Conservation (phyloP, 2,329 filamentous ascomycete genomes). For the Exophiala aquamarina region DNA sequence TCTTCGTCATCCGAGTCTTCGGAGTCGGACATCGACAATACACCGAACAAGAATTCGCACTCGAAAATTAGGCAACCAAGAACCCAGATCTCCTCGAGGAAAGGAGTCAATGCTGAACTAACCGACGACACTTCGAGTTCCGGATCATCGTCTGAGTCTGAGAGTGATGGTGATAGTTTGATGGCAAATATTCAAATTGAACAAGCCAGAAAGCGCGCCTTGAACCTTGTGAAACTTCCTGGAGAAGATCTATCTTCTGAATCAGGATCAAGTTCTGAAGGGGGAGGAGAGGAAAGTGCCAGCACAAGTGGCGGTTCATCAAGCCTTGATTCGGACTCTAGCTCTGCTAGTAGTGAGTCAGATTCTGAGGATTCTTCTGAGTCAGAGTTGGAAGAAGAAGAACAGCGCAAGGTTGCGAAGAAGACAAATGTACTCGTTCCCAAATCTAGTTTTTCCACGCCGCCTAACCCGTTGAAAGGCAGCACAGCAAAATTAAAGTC, state of each 20-base stretch:
- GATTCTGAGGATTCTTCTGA: constrained; percentile 27
- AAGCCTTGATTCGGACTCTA: constrained; percentile 32
- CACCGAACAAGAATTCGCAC: constrained; percentile 46
- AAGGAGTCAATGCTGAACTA: constrained; percentile 4
- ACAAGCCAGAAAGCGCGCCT: constrained; percentile 39
- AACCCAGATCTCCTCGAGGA: constrained; percentile 3
- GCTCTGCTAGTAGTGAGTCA: constrained; percentile 21
- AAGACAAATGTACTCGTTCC: background rate
- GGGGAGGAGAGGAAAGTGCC: constrained; percentile 3
- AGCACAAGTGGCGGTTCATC: constrained; percentile 25
- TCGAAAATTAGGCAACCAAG: constrained; percentile 41
- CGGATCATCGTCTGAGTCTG: constrained; percentile 18
- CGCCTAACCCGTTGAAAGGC: constrained; percentile 1
- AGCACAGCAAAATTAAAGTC: constrained; percentile 14
- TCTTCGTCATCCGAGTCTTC: background rate
- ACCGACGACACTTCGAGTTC: constrained; percentile 17
- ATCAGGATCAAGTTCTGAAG: constrained; percentile 12
- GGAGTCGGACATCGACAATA: constrained; percentile 35
- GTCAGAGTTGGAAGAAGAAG: constrained; percentile 25
- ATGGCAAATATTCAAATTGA: constrained; percentile 47
- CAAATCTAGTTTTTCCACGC: background rate
- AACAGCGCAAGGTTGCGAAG: constrained; percentile 26
- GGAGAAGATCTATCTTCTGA: constrained; percentile 18
- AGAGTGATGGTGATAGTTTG: constrained; percentile 38
- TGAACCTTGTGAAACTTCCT: constrained; percentile 12